Evolutionary conservation across 1,139 yeast species (phyloP), one percentile per base, ranked within the genome.

Genomic region (Kazachstania sp.): DNA sequence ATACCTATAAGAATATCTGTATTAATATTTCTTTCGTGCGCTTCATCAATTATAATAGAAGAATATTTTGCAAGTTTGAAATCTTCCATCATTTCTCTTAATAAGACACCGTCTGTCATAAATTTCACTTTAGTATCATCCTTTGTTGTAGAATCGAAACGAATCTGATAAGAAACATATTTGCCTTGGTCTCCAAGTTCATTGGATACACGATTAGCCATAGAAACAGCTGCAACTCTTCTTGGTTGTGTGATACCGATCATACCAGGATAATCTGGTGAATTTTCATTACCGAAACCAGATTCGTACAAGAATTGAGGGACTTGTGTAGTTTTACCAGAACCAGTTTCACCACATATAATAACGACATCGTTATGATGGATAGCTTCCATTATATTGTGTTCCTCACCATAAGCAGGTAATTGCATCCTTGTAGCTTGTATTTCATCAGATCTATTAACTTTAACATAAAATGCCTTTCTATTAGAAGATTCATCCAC

Each of bases 91-190:
- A 94, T 81, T 66, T 94, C 99, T 57, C 97, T 74, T 34, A 94
- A 69, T 46, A 94, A 69, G 39, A 94, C 96, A 79, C 99, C 99
- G 71, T 94, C 99, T 1, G 99, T 94, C 98, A 94, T 92, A 60
- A 92, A 90, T 65, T 94, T 94, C 65, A 94, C 65, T 4, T 86
- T 84, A 0, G 98, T 94, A 50, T 80, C 79, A 15, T 75, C 68
- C 49, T 77, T 77, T 4, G 83, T 77, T 2, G 79, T 78, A 3
- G 92, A 75, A 59, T 94, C 98, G 59, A 94, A 94, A 54, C 99
- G 72, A 49, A 94, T 85, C 65, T 92, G 97, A 63, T 92, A 80
- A 9, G 92, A 96, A 12, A 94, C 98, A 50, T 77, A 72, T 29
- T 75, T 66, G 3, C 86, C 83, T 55, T 84, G 87, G 53, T 82